Base-by-base conservation (phyloP, 345 rosid species). In the Heritiera fomes region DNA sequence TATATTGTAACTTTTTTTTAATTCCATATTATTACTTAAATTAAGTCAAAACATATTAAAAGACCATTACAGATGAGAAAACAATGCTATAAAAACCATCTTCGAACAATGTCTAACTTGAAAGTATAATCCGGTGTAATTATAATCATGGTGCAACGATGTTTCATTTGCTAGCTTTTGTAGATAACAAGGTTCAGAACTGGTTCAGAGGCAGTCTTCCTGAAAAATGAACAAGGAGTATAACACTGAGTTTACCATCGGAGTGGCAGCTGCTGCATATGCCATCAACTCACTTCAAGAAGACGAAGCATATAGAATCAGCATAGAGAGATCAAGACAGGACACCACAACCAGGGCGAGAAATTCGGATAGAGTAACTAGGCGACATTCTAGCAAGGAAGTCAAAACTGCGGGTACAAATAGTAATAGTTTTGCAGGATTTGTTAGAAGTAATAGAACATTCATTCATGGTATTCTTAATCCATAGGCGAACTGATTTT, bases 261-360 rank as follows among this genome's bases (percentile, higher is more conserved):
- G 62, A 32, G 75, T 71, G 46, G 75, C 75, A 8, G 75, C 75
- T 11, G 75, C 62, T 32, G 75, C 62, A 50, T 71, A 53, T 11
- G 6, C 43, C 43, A 52, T 52, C 18, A 46, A 69, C 56, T 46
- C 56, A 32, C 6, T 71, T 20, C 46, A 32, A 53, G 61, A 72
- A 53, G 75, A 72, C 7, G 28, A 53, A 34, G 47, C 17, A 12
- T 5, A 53, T 1, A 53, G 30, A 46, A 72, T 72, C 75, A 72
- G 34, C 47, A 72, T 9, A 52, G 30, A 18, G 61, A 53, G 75
- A 72, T 34, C 62, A 32, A 55, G 47, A 34, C 9, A 72, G 3
- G 47, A 38, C 11, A 72, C 47, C 17, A 72, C 7, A 30, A 49
- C 30, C 62, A 34, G 62, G 59, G 4, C 52, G 7, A 28, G 12